These are phyloP conservation scores for Saposhnikovia divaricata DNA, from an alignment of 129 eudicot genomes.

Conservation along the genomic window DNA sequence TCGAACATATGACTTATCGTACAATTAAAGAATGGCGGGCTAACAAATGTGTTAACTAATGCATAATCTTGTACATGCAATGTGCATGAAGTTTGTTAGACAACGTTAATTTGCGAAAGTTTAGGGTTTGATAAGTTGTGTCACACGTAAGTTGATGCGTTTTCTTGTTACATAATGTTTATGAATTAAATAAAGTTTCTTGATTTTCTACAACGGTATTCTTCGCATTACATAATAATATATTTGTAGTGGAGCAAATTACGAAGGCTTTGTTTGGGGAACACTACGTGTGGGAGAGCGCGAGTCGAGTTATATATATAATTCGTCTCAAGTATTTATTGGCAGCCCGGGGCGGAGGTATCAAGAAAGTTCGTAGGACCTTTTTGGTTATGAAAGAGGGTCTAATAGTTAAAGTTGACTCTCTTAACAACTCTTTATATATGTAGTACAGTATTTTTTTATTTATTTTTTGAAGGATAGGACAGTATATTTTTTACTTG, in stretches of 20 bases:
- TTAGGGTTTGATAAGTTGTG: not conserved
- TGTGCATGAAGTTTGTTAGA: not conserved
- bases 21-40: no score
- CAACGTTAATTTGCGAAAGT: not conserved
- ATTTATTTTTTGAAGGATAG: no score
- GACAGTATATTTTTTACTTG: no score
- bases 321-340: not conserved
- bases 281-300: not conserved
- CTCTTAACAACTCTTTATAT: no score
- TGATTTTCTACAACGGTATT: not conserved
- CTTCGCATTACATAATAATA: not conserved
- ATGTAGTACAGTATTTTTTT: no score
- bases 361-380: not conserved
- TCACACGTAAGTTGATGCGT: not conserved
- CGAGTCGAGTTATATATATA: not conserved
- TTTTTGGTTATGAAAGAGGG: not conserved
- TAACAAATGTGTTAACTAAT: not conserved
- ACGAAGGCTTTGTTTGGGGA: not conserved
- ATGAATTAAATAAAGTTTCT: no score
- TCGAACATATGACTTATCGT: no score
- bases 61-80: not conserved
- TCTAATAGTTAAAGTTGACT: not conserved
- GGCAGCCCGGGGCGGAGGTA: not conserved
- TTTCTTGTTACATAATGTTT: not conserved
- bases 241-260: not conserved